phyloP scores from a whole-genome alignment of 768 basidiomycete species.

The Agrocybe chaxingu region DNA sequence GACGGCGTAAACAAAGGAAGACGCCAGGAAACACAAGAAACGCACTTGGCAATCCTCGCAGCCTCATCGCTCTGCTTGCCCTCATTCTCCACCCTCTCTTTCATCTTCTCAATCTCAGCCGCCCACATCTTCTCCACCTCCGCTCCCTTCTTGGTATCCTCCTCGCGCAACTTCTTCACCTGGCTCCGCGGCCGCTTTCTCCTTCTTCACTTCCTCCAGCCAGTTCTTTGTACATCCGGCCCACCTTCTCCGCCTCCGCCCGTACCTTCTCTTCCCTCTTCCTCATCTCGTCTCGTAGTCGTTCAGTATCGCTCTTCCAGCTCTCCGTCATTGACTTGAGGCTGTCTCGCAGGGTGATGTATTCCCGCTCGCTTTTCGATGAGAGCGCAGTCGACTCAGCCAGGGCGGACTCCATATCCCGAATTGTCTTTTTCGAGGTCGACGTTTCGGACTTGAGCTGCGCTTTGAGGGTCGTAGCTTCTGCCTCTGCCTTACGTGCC shows the following conservation, averaged over 20 bases:
- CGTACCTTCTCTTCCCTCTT: conserved; percentile 69
- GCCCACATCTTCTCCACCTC: conserved; percentile 63
- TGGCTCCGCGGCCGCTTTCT: conserved; percentile 42
- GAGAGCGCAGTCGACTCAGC: conserved; percentile 73
- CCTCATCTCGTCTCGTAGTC: conserved; percentile 69
- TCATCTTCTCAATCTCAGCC: conserved; percentile 53
- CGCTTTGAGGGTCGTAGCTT: conserved; percentile 61
- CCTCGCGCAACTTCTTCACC: conserved; percentile 47
- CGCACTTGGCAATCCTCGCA: conserved; percentile 56
- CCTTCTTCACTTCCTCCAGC: conserved; percentile 59
- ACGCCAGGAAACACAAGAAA: conserved; percentile 1
- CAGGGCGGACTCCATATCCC: conserved; percentile 77
- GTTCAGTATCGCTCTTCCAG: conserved; percentile 73
- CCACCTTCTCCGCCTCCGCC: conserved; percentile 63
- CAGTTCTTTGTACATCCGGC: conserved; percentile 66
- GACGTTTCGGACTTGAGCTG: conserved; percentile 74
- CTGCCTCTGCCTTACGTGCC: conserved; percentile 82
- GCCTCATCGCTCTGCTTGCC: conserved; percentile 56
- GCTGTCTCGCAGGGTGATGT: conserved; percentile 73
- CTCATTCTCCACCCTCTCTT: conserved; percentile 50
- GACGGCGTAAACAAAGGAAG: conserved; percentile 7
- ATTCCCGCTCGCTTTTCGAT: conserved; percentile 82
- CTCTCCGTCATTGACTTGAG: conserved; percentile 68
- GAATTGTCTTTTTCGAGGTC: conserved; percentile 68
- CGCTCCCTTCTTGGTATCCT: conserved; percentile 45